Conservation (phyloP, 177 flowering plant genomes). For the Tripterygium wilfordii region DNA sequence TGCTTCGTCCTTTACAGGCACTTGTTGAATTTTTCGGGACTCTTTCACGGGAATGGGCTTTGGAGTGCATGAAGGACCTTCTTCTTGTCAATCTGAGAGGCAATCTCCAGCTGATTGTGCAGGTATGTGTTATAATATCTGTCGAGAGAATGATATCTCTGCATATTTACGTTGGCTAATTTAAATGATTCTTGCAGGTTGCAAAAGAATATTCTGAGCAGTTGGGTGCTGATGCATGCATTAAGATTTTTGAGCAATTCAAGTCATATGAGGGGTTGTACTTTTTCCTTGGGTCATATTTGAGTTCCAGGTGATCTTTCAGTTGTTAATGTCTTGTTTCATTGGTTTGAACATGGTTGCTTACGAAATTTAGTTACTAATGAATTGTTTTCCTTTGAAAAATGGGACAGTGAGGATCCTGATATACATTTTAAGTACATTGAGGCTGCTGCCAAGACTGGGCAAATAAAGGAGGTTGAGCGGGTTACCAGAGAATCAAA, state of each 20-base stretch:
- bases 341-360: background rate
- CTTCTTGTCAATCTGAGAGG: constrained; percentile 87
- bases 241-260: constrained; percentile 97
- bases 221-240: constrained; percentile 89
- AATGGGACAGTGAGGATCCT: constrained; percentile 84
- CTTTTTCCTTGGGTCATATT: constrained; percentile 94
- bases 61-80: constrained; percentile 99
- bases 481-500: constrained; percentile 98
- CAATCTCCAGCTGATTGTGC: constrained; percentile 98
- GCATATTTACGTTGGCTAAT: constrained; percentile 1
- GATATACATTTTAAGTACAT: constrained; percentile 98
- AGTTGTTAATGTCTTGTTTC: background rate
- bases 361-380: background rate
- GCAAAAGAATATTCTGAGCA: constrained; percentile 98
- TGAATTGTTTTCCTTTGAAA: background rate
- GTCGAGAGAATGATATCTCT: background rate
- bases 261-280: constrained; percentile 97
- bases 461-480: constrained; percentile 97
- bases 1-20: constrained; percentile 40
- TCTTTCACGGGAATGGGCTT: constrained; percentile 94
- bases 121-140: constrained; percentile 37
- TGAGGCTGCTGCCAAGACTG: constrained; percentile 98
- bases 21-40: constrained; percentile 99
- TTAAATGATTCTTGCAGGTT: constrained; percentile 40
- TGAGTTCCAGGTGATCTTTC: constrained; percentile 83